Percentiles rank a stretch among this genome's conserved stretches.
Conservation (phyloP, 164 flowering plant genomes). For the Kalanchoe fedtschenkoi region DNA sequence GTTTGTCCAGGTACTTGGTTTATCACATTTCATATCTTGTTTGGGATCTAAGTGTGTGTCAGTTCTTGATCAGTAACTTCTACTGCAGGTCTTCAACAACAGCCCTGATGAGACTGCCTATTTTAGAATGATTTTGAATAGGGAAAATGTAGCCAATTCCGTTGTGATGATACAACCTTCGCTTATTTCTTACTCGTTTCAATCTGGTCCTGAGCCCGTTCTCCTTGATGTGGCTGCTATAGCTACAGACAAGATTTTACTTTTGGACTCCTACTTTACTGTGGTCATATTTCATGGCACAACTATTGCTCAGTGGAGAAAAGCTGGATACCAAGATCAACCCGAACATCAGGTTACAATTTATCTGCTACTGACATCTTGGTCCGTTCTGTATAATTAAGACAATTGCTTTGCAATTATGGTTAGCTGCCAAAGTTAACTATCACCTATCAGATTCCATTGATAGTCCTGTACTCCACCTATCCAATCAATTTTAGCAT, state of each 20-base stretch:
- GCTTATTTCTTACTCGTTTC: slow-evolving; percentile 82
- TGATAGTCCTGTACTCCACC: neutral
- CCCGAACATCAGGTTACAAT: slow-evolving; percentile 71
- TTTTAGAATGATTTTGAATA: slow-evolving; percentile 80
- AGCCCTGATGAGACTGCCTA: slow-evolving; percentile 99
- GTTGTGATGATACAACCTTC: slow-evolving; percentile 98
- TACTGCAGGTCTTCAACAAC: slow-evolving; percentile 67
- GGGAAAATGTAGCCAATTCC: slow-evolving; percentile 90
- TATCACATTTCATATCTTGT: neutral
- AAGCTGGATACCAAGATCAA: slow-evolving; percentile 77
- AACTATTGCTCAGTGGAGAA: slow-evolving; percentile 91
- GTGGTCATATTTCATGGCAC: slow-evolving; percentile 85
- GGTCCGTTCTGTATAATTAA: neutral
- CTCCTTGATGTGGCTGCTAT: slow-evolving; percentile 92
- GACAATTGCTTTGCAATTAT: neutral
- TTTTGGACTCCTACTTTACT: slow-evolving; percentile 82
- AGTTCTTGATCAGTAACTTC: neutral
- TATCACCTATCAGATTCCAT: neutral
- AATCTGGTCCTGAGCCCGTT: slow-evolving; percentile 73
- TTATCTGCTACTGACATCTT: neutral
- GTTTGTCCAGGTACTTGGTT: slow-evolving; percentile 76
- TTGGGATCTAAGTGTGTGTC: neutral
- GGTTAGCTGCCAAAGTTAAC: neutral
- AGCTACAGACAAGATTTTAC: slow-evolving; percentile 82
- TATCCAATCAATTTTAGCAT: neutral